Percentiles rank a stretch among this genome's conserved stretches.
phyloP scores from a whole-genome alignment of 148 eudicot species.

The Heliosperma pusillum region DNA sequence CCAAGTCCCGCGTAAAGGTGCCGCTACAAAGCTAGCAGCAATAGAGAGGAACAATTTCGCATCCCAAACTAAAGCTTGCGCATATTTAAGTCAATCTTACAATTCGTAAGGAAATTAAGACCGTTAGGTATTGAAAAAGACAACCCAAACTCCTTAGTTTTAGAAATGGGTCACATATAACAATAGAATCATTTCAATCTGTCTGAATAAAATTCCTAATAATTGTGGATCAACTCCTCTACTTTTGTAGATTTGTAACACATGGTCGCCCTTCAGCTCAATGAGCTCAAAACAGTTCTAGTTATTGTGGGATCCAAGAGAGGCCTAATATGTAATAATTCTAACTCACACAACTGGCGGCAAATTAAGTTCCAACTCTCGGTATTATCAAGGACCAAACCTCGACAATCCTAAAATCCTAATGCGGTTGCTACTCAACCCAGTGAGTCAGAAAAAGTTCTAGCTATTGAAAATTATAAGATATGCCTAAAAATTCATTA shows the following conservation, averaged over 20 bases:
- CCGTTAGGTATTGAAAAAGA: neutral
- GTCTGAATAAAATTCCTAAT: neutral
- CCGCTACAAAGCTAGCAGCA: neutral
- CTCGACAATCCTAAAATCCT: neutral
- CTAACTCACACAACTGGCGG: neutral
- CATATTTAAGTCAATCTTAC: too few species aligned
- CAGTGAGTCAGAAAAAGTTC: neutral
- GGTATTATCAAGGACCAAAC: neutral
- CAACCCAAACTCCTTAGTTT: neutral
- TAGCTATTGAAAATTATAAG: neutral
- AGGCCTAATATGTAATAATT: too few species aligned
- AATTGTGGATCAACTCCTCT: neutral
- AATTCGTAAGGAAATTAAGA: too few species aligned
- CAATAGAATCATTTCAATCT: too few species aligned
- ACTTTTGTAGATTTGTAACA: neutral
- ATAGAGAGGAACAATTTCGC: neutral
- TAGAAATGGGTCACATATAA: too few species aligned
- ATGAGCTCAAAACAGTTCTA: too few species aligned
- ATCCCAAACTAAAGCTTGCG: neutral
- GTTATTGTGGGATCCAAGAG: too few species aligned
- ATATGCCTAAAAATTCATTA: neutral
- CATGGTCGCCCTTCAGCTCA: neutral
- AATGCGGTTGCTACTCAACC: neutral
- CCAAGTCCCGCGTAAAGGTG: neutral
- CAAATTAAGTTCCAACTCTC: neutral